phyloP scores from a whole-genome alignment of 129 eudicot genomes.

The Apium graveolens region DNA sequence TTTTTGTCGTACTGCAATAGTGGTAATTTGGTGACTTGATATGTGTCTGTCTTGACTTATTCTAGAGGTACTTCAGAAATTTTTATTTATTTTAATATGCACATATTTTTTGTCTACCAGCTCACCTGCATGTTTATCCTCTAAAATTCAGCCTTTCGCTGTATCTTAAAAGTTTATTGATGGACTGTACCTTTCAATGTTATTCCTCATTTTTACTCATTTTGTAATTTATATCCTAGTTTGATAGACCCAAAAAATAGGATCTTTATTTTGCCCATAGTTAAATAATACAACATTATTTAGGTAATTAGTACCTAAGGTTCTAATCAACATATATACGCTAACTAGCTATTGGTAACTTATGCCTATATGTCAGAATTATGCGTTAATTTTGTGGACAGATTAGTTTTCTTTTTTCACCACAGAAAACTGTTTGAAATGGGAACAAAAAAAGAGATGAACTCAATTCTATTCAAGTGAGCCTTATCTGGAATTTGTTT shows the following conservation, averaged over 20 bases:
- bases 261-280: neutral
- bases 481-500: neutral
- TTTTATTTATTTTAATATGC: constrained; percentile 11
- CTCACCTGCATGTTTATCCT: neutral
- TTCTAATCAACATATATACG: neutral
- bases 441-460: neutral
- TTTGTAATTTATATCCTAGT: neutral
- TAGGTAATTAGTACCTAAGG: neutral
- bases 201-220: neutral
- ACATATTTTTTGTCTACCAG: neutral
- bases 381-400: neutral
- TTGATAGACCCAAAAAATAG: neutral
- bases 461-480: neutral
- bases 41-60: neutral
- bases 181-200: neutral
- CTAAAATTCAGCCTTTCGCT: neutral
- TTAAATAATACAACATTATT: neutral
- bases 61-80: constrained; percentile 1
- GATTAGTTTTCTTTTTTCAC: neutral
- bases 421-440: neutral
- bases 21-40: neutral
- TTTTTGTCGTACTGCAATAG: neutral
- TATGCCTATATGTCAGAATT: neutral
- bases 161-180: neutral
- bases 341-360: neutral